Evolutionary conservation across 352 stramenopile species (phyloP), one percentile per base, ranked within the genome.

Genomic region (Globisporangium perplexum): DNA sequence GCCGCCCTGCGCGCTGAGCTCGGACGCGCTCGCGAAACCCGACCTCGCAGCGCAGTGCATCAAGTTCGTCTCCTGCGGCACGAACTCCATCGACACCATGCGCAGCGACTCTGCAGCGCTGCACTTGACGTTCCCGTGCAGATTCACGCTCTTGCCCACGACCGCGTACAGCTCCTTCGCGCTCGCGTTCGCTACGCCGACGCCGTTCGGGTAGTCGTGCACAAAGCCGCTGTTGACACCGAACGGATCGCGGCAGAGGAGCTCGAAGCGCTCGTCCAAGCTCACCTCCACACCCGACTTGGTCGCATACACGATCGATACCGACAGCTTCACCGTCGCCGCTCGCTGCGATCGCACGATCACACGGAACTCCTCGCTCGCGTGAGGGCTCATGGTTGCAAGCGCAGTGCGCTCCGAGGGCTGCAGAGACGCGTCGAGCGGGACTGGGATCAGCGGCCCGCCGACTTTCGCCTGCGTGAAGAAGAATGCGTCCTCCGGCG

Each of bases 161-260:
- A 84, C 70, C 1, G 77, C 77, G 33, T 77, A 76, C 1, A 67
- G 77, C 15, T 80, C 67, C 47, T 77, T 81, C 0, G 69, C 49
- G 17, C 53, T 55, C 28, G 67, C 49, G 14, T 54, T 56, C 31
- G 55, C 61, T 18, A 62, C 62, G 17, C 63, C 68, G 15, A 69
- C 59, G 18, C 74, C 68, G 24, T 75, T 80, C 7, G 81, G 70
- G 45, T 81, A 89, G 35, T 91, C 81, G 44, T 89, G 72, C 39
- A 87, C 68, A 36, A 91, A 72, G 1, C 64, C 66, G 30, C 70
- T 77, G 36, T 58, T 65, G 47, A 91, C 66, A 3, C 47, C 45
- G 53, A 92, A 89, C 41, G 82, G 77, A 48, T 88, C 66, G 22
- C 72, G 66, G 47, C 82, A 92, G 6, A 66, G 35, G 6, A 92